Evolutionary conservation across 495 filamentous ascomycete genomes (phyloP), one percentile per base, ranked within the genome.

Genomic region (Hypoxylon intermedium): DNA sequence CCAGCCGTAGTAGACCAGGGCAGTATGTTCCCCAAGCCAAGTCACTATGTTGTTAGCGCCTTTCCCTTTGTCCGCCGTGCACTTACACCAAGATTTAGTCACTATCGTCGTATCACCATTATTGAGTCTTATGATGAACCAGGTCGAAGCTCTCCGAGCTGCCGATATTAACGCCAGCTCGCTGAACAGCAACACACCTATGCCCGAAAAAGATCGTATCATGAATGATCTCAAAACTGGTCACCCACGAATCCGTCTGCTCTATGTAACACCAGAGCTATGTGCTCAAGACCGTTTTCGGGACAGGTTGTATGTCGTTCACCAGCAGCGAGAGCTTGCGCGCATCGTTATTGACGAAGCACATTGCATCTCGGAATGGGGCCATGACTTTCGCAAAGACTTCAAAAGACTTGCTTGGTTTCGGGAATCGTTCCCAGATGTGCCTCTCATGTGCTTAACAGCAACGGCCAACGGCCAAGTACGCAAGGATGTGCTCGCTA

Each of bases 361-460:
- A 11, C 93, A 98, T 70, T 97, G 93, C 71, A 96, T 98, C 60
- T 93, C 89, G 7, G 93, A 98, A 86, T 98, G 93, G 93, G 93
- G 93, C 13, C 93, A 98, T 70, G 93, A 98, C 72, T 98, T 98
- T 67, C 89, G 93, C n/a, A 89, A 89, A 13, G 87, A 91, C 26
- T 97, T 96, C 74, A 90, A 91, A 63, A 82, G 87, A 19, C 82
- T 98, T n/a, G 86, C 85, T 5, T 96, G 89, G 85, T 96, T 98
- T 77, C 90, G 89, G 57, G 78, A 82, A 21, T 85, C 85, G 16
- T 89, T 90, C 55, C 92, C 92, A 0, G 79, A 87, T 21, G 90
- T 97, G 0, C 92, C 93, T 18, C 87, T 97, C 24, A 96, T 92
- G 60, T 93, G 91, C 42, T 80, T 96, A 13, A 98, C 93, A 0